These are phyloP conservation scores for Raffaelea arxii DNA, from an alignment of 2,329 filamentous ascomycete genomes.

Conservation along the genomic window DNA sequence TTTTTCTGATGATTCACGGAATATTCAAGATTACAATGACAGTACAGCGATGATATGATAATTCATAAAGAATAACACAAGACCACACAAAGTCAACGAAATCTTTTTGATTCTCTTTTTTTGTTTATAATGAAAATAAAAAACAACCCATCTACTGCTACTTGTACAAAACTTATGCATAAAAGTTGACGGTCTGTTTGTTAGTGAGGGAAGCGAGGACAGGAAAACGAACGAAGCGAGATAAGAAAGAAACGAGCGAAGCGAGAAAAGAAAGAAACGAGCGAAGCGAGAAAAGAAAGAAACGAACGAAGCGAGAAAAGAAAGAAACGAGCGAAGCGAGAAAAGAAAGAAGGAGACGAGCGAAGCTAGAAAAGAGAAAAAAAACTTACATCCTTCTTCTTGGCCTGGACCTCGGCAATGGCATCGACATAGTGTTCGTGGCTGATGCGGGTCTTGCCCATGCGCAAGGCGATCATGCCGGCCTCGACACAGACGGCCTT, in stretches of 20 bases:
- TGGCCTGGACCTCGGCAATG: constrained; percentile 86
- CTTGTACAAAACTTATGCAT: constrained; percentile 27
- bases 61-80: too few species aligned
- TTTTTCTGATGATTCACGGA: too few species aligned
- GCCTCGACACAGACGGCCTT: constrained; percentile 99
- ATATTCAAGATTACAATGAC: too few species aligned
- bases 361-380: too few species aligned
- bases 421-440: constrained; percentile 99
- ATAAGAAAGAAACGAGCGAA: not conserved
- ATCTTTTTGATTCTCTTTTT: not conserved
- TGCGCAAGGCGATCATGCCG: constrained; percentile 94
- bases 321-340: constrained; percentile 9
- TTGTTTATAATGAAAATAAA: not conserved
- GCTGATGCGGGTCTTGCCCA: constrained; percentile 90
- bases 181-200: constrained; percentile 52
- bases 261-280: not conserved
- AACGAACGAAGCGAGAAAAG: not conserved
- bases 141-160: not conserved
- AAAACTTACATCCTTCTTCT: constrained; percentile 77
- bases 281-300: not conserved
- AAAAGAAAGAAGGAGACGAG: not conserved
- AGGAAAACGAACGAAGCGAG: constrained; percentile 15
- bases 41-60: too few species aligned
- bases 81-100: too few species aligned
- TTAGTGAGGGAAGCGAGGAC: not conserved